Base-by-base conservation (phyloP, 257 asterid species). In the Solanum bulbocastanum region DNA sequence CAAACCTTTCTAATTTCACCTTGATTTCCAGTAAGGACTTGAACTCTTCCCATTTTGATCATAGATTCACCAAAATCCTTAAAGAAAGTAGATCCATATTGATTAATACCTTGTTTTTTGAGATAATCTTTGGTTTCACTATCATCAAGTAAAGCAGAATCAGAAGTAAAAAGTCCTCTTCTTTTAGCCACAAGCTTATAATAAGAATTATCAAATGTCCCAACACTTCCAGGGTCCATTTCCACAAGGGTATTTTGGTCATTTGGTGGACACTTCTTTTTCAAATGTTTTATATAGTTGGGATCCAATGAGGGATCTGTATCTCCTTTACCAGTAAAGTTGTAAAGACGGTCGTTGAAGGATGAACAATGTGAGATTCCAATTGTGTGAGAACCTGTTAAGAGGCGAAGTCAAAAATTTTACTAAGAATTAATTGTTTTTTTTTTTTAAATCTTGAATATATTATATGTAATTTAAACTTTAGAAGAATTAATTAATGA, bases 41-140 rank as follows among this genome's bases (percentile, higher is more conserved):
- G 92, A 71, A 92, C 84, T 86, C 92, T 87, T 10, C 94, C 94
- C 93, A 91, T 91, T 4, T 83, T 88, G 71, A 92, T 90, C 93
- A 92, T 92, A 60, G 94, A 91, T 7, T 90, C 92, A 60, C 92
- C 94, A 18, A 92, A 92, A 58, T 92, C 92, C 65, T 89, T 89
- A 49, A 92, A 91, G 90, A 92, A 89, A 49, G 90, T 83, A 25
- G 90, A 83, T 1, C 90, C 91, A 39, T 90, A 18, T 35, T 9
- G 42, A 16, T 52, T 65, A 1, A 9, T 78, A 22, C 91, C 84
- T 40, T 91, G 93, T 72, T 56, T 35, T 72, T 58, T 32, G 49
- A 92, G 88, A 72, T 92, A 91, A 12, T 90, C 44, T 81, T 73
- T 91, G 12, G 93, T 90, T 86, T 89, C 92, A 65, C 6, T 8